A percentile compares a stretch with the other conserved stretches of the same genome.
phyloP scores from a whole-genome alignment of 768 basidiomycete genomes.

The Xanthoconium stramineum region DNA sequence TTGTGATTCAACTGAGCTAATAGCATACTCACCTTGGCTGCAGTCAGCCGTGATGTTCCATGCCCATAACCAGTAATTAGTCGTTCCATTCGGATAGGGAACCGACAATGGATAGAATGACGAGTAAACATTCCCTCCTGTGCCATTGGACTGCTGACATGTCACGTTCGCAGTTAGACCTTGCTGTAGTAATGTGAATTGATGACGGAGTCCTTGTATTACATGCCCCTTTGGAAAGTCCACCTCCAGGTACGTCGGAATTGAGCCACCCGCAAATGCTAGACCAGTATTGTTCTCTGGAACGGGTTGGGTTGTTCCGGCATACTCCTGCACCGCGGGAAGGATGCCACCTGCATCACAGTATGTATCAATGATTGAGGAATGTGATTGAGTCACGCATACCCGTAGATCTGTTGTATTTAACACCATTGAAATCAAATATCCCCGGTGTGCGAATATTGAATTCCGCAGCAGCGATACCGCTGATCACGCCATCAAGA shows the following conservation, averaged over 20 bases:
- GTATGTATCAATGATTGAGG: not conserved
- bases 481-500: constrained; percentile 10
- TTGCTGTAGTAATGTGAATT: constrained; percentile 10
- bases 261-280: not conserved
- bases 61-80: constrained; percentile 4
- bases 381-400: not conserved
- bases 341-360: constrained; percentile 7
- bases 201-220: not conserved
- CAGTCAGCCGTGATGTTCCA: constrained; percentile 1
- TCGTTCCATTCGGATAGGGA: not conserved
- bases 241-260: not conserved
- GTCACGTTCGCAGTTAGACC: constrained; percentile 18
- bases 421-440: constrained; percentile 15
- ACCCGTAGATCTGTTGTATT: constrained; percentile 18
- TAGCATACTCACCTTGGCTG: not conserved
- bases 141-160: not conserved
- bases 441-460: constrained; percentile 6
- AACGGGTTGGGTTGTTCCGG: not conserved
- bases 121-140: not conserved
- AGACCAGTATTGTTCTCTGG: not conserved
- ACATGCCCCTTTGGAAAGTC: not conserved
- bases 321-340: not conserved
- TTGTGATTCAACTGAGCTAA: not conserved
- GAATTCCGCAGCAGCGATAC: constrained; percentile 11
- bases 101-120: not conserved